Evolutionary conservation across 2,329 filamentous ascomycete species (phyloP), one percentile per base, ranked within the genome.

Genomic region (Sporothrix globosa): DNA sequence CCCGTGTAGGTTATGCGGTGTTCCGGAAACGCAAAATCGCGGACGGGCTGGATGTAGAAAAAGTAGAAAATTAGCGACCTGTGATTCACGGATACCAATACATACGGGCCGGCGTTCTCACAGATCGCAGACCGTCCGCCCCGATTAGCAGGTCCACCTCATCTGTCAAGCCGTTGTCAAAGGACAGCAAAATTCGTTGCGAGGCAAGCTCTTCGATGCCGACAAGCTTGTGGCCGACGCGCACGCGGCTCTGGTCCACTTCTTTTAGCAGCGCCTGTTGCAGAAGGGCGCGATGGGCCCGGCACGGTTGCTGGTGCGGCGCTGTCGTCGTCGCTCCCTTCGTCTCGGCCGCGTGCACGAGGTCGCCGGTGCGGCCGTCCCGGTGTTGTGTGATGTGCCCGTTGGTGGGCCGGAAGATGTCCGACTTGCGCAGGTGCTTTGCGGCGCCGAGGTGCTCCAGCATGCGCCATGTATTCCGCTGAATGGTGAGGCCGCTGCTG

Each of bases 91-190:
- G 2, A 4, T 11, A 14, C 1, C 5, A 11, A 30, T 19, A 30
- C 9, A 0, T 2, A 24, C 17, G 39, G 17, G 21, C 1, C n/a
- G 24, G 24, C 34, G 17, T 1, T 14, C 61, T 19, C 61, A 69
- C 68, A 69, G 83, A 85, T 72, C 83, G 80, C 67, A 86, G 85
- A 1, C 85, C 83, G 74, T 87, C 83, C 3, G 83, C 85, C 0
- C 84, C 85, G 3, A 87, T 79, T 0, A 86, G 78, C 0, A 87
- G 73, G 72, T 85, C 83, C 2, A 81, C 81, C n/a, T 79, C 76
- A 4, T 80, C 80, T 0, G 54, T 58, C 4, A 72, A 74, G 4
- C 81, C 80, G 72, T 87, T 84, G 17, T 82, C 77, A 69, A 87
- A 87, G 0, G 70, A 68, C 14, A 86, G 76, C 3, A 76, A 73